Evolutionary conservation across 768 basidiomycete genomes (phyloP).

Genomic region (Myochromella boudieri): DNA sequence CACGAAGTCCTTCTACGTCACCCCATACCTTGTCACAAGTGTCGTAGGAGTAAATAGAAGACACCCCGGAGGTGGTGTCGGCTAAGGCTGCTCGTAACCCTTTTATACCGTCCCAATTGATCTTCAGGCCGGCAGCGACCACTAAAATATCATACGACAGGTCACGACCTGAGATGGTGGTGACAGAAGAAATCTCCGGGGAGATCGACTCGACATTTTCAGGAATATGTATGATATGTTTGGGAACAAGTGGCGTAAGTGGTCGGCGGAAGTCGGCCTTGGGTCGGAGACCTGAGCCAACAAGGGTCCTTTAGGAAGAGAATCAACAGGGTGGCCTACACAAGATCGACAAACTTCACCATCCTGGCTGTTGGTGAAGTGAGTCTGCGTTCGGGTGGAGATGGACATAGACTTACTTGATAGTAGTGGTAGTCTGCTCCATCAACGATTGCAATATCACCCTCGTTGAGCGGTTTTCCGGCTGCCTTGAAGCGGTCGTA

Average conservation of each 20-base stretch:
- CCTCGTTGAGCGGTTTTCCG: slow-evolving; percentile 62
- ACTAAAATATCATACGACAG: slow-evolving; percentile 85
- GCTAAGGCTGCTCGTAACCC: slow-evolving; percentile 76
- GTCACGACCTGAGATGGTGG: slow-evolving; percentile 66
- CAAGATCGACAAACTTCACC: slow-evolving; percentile 44
- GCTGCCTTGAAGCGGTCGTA: slow-evolving; percentile 74
- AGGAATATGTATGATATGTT: slow-evolving; percentile 66
- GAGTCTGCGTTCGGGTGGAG: background rate
- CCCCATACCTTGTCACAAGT: slow-evolving; percentile 89
- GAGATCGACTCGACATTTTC: slow-evolving; percentile 75
- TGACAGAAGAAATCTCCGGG: slow-evolving; percentile 72
- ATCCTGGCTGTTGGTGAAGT: slow-evolving; percentile 68
- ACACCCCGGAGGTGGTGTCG: slow-evolving; percentile 79
- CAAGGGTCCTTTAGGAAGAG: slow-evolving; percentile 69
- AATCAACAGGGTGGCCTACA: background rate
- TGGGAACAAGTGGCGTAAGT: slow-evolving; percentile 70
- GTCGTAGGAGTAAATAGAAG: slow-evolving; percentile 89
- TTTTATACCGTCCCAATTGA: slow-evolving; percentile 74
- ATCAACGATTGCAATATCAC: slow-evolving; percentile 88
- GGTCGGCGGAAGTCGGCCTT: slow-evolving; percentile 70
- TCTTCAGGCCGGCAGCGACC: slow-evolving; percentile 86
- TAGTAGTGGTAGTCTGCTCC: slow-evolving; percentile 82
- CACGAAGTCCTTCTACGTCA: slow-evolving; percentile 72
- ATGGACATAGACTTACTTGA: slow-evolving; percentile 46
- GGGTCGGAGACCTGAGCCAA: slow-evolving; percentile 79